Evolutionary conservation across 2,329 filamentous ascomycete species (phyloP), one percentile per base, ranked within the genome.

Genomic region (Hymenoscyphus albidus): DNA sequence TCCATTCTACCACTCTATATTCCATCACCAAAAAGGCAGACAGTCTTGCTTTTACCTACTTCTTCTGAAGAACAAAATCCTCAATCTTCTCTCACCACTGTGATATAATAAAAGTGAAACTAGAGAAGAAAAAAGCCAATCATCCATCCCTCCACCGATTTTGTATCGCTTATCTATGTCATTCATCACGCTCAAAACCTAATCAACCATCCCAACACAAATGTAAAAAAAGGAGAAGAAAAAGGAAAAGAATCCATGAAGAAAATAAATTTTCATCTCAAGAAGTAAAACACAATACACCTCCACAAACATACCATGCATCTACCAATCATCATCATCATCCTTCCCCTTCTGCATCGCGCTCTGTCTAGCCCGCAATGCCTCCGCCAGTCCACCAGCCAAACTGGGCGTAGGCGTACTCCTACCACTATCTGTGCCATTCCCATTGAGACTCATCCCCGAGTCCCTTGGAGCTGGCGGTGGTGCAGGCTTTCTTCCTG

Each of bases 301-400:
- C 18, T 22, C 44, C 10, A 51, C 44, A 22, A 22, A 22, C 44
- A 22, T 51, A 51, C 18, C 44, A 51, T 22, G 6, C 48, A n/a
- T 69, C 60, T 73, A 75, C 73, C 74, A 76, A 64, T 75, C 74
- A 60, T 75, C 74, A 56, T 75, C 73, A 57, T 75, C 74, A 66
- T 74, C 71, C 42, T 66, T 70, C 3, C 73, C 91, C 87, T 69
- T 90, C 64, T 85, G 81, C 76, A 85, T 86, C 72, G 83, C 86
- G 72, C 88, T 87, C 80, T 93, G 89, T 71, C 91, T 82, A 55
- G 89, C 89, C 71, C 90, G 80, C 71, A 95, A 78, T n/a, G 90
- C 90, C 75, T 93, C 90, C 2, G 91, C 91, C 70, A 95, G 78
- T 57, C 90, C 91, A 59, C 89, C 89, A 3, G 86, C 88, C 66